These are phyloP conservation scores for Letharia lupina DNA, from an alignment of 495 filamentous ascomycete genomes.

Conservation along the genomic window DNA sequence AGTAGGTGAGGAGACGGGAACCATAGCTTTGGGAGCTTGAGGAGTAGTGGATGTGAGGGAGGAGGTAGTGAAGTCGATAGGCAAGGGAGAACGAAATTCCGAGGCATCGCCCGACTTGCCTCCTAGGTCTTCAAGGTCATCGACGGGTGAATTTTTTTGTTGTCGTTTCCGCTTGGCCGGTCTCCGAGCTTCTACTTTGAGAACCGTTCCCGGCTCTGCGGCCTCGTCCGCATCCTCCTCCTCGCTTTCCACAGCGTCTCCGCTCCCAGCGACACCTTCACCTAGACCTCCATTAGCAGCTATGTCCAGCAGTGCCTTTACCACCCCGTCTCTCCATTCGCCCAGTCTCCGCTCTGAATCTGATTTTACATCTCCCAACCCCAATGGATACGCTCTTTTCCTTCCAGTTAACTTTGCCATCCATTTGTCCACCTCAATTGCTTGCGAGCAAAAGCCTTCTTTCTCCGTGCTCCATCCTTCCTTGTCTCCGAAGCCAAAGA, in stretches of 20 bases:
- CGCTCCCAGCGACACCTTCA: conserved; percentile 72
- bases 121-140: conserved; percentile 85
- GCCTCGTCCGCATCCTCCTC: conserved; percentile 58
- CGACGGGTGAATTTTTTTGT: conserved; percentile 40
- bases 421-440: conserved; percentile 84
- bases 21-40: conserved; percentile 72
- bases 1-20: conserved; percentile 80
- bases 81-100: conserved; percentile 43
- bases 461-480: conserved; percentile 86
- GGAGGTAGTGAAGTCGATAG: conserved; percentile 66
- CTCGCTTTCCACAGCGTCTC: conserved; percentile 75
- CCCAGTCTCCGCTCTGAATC: conserved; percentile 54
- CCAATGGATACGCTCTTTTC: conserved; percentile 75
- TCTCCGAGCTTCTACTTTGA: conserved; percentile 15
- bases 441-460: conserved; percentile 87
- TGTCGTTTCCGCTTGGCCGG: conserved; percentile 26
- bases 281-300: conserved; percentile 55
- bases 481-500: conserved; percentile 87
- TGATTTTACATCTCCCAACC: conserved; percentile 75
- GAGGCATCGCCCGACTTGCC: conserved; percentile 14
- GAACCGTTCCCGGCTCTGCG: background rate
- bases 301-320: conserved; percentile 59
- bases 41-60: conserved; percentile 44
- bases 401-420: conserved; percentile 81
- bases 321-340: conserved; percentile 72